phyloP scores from a whole-genome alignment of 306 rosid genomes.

The Trifolium subterraneum region DNA sequence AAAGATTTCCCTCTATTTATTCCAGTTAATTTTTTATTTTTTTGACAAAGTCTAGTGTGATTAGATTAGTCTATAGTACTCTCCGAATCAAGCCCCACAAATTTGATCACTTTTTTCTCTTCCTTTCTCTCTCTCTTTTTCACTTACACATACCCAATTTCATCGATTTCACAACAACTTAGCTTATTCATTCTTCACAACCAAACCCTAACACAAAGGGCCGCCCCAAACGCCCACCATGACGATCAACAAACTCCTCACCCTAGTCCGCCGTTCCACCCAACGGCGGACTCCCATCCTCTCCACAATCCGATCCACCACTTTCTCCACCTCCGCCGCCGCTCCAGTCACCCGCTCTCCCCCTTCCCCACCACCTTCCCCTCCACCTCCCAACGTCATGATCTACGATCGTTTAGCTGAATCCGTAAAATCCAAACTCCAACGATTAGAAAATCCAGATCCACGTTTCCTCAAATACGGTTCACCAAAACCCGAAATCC shows the following conservation, averaged over 20 bases:
- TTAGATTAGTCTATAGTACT: neutral
- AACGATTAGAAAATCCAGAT: constrained; percentile 78
- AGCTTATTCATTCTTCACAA: neutral
- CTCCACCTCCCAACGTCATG: constrained; percentile 82
- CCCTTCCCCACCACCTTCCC: constrained; percentile 63
- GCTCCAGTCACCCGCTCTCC: constrained; percentile 46
- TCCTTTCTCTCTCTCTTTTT: neutral
- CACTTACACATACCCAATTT: neutral
- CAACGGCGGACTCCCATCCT: constrained; percentile 37
- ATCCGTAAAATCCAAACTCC: constrained; percentile 71
- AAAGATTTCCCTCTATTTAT: too few relatives aligned
- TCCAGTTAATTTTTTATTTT: too few relatives aligned
- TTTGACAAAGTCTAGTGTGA: neutral
- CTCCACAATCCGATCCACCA: constrained; percentile 32
- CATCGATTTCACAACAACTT: neutral
- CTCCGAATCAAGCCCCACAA: neutral
- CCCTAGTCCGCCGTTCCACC: constrained; percentile 66
- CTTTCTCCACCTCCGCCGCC: constrained; percentile 41
- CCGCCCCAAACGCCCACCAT: constrained; percentile 47
- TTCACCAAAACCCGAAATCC: constrained; percentile 67
- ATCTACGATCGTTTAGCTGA: constrained; percentile 91
- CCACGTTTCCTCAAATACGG: constrained; percentile 90
- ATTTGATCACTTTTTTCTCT: neutral
- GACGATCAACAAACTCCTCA: constrained; percentile 76
- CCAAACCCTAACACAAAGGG: constrained; percentile 40